Evolutionary conservation across 2,329 filamentous ascomycete genomes (phyloP), one percentile per base, ranked within the genome.

Genomic region (Monilinia fructigena): DNA sequence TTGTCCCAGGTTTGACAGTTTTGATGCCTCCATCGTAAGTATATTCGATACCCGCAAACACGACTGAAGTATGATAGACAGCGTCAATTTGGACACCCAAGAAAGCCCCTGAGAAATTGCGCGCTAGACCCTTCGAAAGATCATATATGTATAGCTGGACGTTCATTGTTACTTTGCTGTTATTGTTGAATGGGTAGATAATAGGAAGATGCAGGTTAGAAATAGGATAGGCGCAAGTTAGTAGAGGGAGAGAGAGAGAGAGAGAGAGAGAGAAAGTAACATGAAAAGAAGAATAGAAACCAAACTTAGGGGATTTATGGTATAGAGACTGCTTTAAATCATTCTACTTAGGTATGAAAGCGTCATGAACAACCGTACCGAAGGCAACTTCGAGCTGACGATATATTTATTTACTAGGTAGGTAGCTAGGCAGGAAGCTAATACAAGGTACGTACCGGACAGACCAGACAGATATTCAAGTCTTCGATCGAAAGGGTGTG

Each of bases 1-100:
- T 97, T 14, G 85, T 84, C 0, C 93, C 93, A 0, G 95, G 92
- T 12, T 81, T 79, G 68, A 94, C 92, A 64, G 88, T 88, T 73
- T 96, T 91, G 63, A 98, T 89, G 65, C 92, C 92, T 65, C 91
- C 88, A 68, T 96, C 94, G 72, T 93, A 98, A 73, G 94, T 86
- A 77, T 96, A 97, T 78, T 99, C 95, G 61, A 89, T 84, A n/a
- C 89, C 88, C 63, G 88, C 85, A 50, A 98, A 82, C 53, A 97
- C 89, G 64, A 99, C 88, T 0, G 93, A 92, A 0, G 95, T 98
- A 77, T 99, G 95, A 73, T 98, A 98, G 63, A 99, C 87, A 64
- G 95, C 95, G 77, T 98, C 94, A 60, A 97, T 91, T 63, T 89
- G 86, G 1, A 83, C 85, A 1, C 88, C 88, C 5, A 89, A 83